Base-by-base conservation (phyloP, 768 basidiomycete species). In the Suillus subluteus region DNA sequence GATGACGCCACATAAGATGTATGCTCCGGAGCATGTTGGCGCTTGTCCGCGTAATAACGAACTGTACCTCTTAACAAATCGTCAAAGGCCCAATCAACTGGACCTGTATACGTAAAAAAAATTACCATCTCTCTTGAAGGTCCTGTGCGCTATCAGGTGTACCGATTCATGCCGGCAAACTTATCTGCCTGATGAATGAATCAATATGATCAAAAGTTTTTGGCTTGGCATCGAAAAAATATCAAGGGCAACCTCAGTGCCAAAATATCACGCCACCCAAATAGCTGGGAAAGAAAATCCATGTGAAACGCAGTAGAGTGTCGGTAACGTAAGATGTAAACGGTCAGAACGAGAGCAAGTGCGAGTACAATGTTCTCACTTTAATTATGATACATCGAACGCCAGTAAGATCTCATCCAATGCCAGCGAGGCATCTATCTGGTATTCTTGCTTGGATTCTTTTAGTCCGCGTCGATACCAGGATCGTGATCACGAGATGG, bases 401-500 rank as follows among this genome's bases (percentile, higher is more conserved):
- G 3, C 44, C 46, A n/a, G n/a, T n/a, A 46, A 11, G 13, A 46
- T 46, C 9, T 46, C 9, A 2, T 46, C n/a, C 4, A 12, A 13
- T 48, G 48, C n/a, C 48, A 23, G n/a, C 48, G 12, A 23, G 48
- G 48, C n/a, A 12, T 48, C 12, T 23, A 4, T 23, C n/a, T 48
- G 48, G 12, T 48, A 12, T 48, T 48, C 11, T 12, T 48, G n/a
- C 48, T 43, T 46, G 6, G 23, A 43, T 38, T 64, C 46, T 62
- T 65, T 46, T 63, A 64, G 64, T 37, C 35, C 35, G 7, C 6
- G 35, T 44, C 62, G 64, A 63, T 62, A 64, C 8, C 43, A 32
- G 41, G 46, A 63, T 21, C 32, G 4, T 13, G 43, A 52, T 13
- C 26, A 26, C 26, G 32, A 40, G 38, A 46, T n/a, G 21, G 38